Conservation (phyloP, 306 rosid genomes). For the Rosa lucieae region DNA sequence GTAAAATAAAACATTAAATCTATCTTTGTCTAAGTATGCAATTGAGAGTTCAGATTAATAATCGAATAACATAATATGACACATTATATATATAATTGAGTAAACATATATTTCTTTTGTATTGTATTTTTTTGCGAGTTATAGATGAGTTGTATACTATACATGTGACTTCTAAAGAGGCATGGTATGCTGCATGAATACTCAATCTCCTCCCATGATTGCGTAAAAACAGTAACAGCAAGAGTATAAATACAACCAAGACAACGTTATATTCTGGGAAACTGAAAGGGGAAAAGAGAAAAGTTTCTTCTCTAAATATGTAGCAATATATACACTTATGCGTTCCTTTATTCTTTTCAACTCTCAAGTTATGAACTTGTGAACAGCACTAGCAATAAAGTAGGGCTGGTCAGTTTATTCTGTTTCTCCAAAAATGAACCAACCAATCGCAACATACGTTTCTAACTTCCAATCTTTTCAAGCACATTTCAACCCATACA, state of each 20-base stretch:
- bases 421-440: background rate
- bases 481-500: background rate
- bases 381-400: background rate
- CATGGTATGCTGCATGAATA: conserved; percentile 23
- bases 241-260: conserved; percentile 15
- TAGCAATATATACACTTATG: background rate
- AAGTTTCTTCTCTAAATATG: background rate
- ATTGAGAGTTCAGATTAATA: background rate
- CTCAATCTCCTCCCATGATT: conserved; percentile 21
- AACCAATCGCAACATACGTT: background rate
- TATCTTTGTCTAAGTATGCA: background rate
- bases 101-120: background rate
- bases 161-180: background rate
- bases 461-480: conserved; percentile 4
- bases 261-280: conserved; percentile 6
- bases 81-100: too few species aligned
- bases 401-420: background rate
- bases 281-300: background rate
- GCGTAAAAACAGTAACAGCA: conserved; percentile 20
- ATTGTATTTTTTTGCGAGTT: background rate
- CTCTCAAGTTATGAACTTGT: conserved; percentile 1
- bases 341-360: background rate
- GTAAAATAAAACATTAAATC: background rate
- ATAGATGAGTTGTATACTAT: background rate
- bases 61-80: background rate